A percentile compares a stretch with the other conserved stretches of the same genome.
Evolutionary conservation across 129 eudicot genomes (phyloP).

Genomic region (Artemisia tridentata): DNA sequence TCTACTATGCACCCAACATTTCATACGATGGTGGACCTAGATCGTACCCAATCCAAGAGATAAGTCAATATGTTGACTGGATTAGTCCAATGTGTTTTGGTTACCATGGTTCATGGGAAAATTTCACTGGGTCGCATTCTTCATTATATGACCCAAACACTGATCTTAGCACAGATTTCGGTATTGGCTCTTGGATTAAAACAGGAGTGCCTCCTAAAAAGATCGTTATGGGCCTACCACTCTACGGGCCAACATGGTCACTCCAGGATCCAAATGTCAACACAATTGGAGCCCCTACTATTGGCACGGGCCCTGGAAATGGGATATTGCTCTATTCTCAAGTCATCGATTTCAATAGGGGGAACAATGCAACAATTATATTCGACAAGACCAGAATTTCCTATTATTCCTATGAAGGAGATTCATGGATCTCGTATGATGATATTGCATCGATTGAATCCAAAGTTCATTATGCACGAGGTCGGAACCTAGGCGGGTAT

Average conservation of each 20-base stretch:
- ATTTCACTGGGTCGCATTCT: conserved; percentile 33
- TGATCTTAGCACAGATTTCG: conserved; percentile 32
- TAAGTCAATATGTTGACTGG: conserved; percentile 41
- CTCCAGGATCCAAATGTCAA: conserved; percentile 34
- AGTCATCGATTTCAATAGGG: conserved; percentile 28
- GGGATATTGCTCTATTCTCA: conserved; percentile 37
- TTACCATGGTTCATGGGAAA: conserved; percentile 40
- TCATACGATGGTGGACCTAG: conserved; percentile 18
- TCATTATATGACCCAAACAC: conserved; percentile 36
- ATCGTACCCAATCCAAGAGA: conserved; percentile 31
- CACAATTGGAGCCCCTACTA: conserved; percentile 37
- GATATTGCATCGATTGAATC: conserved; percentile 30
- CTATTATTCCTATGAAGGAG: conserved; percentile 37
- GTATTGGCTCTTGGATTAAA: conserved; percentile 43
- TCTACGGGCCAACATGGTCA: conserved; percentile 45
- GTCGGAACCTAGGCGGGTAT: conserved; percentile 31
- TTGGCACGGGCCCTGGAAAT: conserved; percentile 37
- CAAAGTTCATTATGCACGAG: conserved; percentile 37
- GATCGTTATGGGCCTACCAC: conserved; percentile 40
- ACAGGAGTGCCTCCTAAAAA: conserved; percentile 30
- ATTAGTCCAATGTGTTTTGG: conserved; percentile 45
- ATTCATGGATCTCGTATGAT: conserved; percentile 43
- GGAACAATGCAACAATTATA: conserved; percentile 31
- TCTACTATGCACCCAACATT: conserved; percentile 30
- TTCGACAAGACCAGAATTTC: conserved; percentile 29